phyloP scores from a whole-genome alignment of 2,329 filamentous ascomycete species.

The Ophiostoma tasmaniense region DNA sequence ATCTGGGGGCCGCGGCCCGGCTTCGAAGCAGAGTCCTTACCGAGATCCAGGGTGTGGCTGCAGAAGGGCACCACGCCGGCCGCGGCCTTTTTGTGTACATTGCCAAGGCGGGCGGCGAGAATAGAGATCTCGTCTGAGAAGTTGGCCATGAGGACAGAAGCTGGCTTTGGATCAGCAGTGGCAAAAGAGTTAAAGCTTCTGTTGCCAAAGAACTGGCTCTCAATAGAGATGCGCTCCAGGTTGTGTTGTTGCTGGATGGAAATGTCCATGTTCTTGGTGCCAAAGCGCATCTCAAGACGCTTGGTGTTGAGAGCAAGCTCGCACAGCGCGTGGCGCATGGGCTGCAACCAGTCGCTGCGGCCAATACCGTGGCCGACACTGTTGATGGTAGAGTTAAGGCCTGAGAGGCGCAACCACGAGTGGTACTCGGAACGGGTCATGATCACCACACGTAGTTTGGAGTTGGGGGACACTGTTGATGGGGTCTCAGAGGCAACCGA shows the following conservation, averaged over 20 bases:
- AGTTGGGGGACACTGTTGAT: neutral
- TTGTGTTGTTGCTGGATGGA: slow-evolving; percentile 9
- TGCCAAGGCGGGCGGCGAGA: neutral
- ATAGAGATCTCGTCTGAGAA: neutral
- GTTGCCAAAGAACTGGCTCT: slow-evolving; percentile 1
- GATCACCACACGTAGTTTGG: neutral
- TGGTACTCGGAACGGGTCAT: slow-evolving; percentile 7
- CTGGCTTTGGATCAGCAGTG: neutral
- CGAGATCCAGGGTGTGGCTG: neutral
- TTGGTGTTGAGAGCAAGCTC: neutral
- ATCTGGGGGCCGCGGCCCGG: neutral
- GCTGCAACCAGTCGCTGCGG: slow-evolving; percentile 10
- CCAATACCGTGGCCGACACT: neutral
- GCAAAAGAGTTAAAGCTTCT: neutral
- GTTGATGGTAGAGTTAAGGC: neutral
- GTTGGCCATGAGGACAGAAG: neutral
- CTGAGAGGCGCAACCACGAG: neutral
- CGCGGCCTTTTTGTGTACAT: neutral
- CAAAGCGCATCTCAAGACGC: slow-evolving; percentile 13
- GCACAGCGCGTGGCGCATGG: neutral
- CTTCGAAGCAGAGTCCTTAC: neutral
- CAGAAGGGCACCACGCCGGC: slow-evolving; percentile 7
- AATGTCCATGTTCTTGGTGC: neutral
- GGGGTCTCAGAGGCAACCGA: neutral
- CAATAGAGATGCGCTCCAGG: slow-evolving; percentile 1